Base-by-base conservation (phyloP, 495 filamentous ascomycete species). In the Amorphotheca resinae region DNA sequence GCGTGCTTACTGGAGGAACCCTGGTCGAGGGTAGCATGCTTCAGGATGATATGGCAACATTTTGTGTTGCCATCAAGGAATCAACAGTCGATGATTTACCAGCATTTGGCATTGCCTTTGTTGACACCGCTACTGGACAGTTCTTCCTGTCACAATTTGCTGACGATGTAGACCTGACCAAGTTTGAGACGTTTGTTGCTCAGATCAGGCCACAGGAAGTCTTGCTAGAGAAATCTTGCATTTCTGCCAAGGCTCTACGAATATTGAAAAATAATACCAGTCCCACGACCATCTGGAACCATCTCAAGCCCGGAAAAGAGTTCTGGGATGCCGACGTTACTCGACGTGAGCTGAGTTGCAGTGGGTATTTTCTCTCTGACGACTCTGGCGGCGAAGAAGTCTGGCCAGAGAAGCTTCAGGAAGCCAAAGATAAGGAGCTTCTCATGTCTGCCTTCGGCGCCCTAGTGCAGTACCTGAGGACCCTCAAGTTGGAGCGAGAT, bases 101-200 rank as follows among this genome's bases (percentile, higher is more conserved):
- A 16, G 77, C 76, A 1, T 96, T 96, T 58, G 93, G 93, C 12
- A 76, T 96, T 32, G 77, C 84, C 1, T 96, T 96, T 59, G 88
- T 95, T 17, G 93, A 99, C 55, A 87, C 93, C 6, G 88, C 93
- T 2, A 95, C 89, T 0, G 93, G 87, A 12, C 87, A 95, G 54
- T 99, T 99, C 62, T 87, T 84, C 51, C 54, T 99, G 42, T 82
- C 87, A 12, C 79, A 94, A 41, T 95, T 95, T 49, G 68, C 82
- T 6, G 93, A 99, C 56, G 93, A 96, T 62, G 73, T 79, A 6
- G 88, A 95, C 49, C 73, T 95, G 58, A 99, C 93, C 36, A 95
- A 89, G 55, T 96, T 99, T 54, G 93, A 99, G 67, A 99, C 93
- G 0, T 84, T 96, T 41, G 79, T 99, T 15, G 93, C 93, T 22